Evolutionary conservation across 2,329 filamentous ascomycete genomes (phyloP).

Genomic region (Beauveria bassiana): DNA sequence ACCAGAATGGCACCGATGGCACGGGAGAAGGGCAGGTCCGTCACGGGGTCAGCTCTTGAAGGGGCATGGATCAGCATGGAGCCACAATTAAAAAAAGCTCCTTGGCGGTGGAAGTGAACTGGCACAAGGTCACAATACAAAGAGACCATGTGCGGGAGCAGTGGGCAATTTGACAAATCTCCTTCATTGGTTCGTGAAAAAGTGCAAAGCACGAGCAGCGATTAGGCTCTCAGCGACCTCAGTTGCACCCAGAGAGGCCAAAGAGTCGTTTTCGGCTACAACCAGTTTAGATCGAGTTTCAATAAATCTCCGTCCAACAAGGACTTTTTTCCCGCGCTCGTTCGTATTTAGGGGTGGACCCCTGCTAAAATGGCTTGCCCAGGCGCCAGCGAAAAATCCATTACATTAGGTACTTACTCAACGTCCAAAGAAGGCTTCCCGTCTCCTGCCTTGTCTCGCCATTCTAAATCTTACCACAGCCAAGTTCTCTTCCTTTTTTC

Average conservation of each 20-base stretch:
- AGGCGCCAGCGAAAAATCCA: neutral
- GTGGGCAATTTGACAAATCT: too few species aligned
- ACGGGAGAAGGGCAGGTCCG: neutral
- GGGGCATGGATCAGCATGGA: neutral
- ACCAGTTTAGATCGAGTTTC: neutral
- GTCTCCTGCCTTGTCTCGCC: neutral
- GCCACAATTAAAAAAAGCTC: neutral
- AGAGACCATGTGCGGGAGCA: too few species aligned
- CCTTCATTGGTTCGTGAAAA: too few species aligned
- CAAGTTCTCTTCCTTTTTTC: neutral
- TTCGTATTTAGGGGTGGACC: slow-evolving; percentile 14
- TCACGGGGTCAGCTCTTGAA: neutral
- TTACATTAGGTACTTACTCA: neutral
- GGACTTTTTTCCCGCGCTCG: slow-evolving; percentile 13
- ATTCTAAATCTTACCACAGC: neutral
- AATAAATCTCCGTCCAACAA: neutral
- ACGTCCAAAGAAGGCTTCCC: neutral
- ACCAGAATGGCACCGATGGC: neutral
- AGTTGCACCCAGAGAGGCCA: too few species aligned
- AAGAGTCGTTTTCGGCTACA: too few species aligned
- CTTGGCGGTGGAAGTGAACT: neutral
- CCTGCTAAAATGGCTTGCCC: neutral
- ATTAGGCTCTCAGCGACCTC: too few species aligned
- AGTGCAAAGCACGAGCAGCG: too few species aligned
- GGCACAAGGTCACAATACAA: too few species aligned